A percentile compares a stretch with the other conserved stretches of the same genome.
phyloP scores from a whole-genome alignment of 129 eudicot genomes.

The Logfia minima region DNA sequence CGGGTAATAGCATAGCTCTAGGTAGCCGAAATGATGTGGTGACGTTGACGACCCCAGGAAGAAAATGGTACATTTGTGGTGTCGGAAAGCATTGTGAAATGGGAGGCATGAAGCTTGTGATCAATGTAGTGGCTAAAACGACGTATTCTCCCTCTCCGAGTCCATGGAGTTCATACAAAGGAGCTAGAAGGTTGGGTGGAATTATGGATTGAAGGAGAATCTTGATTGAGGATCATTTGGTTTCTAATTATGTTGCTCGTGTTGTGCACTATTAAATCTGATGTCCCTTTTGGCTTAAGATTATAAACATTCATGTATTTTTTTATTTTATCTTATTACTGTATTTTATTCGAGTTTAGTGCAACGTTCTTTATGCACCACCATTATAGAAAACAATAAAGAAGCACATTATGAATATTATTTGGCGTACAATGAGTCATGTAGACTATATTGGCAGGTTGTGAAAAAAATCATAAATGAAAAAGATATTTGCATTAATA shows the following conservation, averaged over 20 bases:
- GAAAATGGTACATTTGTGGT: conserved; percentile 47
- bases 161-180: conserved; percentile 20
- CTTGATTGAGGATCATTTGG: not conserved
- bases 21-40: conserved; percentile 36
- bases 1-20: not conserved
- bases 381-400: not conserved
- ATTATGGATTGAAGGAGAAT: conserved; percentile 5
- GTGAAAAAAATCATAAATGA: too few relatives aligned
- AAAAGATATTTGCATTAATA: too few relatives aligned
- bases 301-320: not conserved
- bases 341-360: not conserved
- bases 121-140: conserved; percentile 16
- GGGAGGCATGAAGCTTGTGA: conserved; percentile 31
- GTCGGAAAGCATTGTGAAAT: conserved; percentile 14
- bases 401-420: too few relatives aligned
- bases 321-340: not conserved
- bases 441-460: not conserved
- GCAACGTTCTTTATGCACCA: not conserved
- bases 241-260: not conserved
- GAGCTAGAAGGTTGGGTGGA: conserved; percentile 26
- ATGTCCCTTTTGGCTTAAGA: not conserved
- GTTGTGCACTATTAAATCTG: not conserved
- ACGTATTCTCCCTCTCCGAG: conserved; percentile 8
- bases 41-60: conserved; percentile 37
- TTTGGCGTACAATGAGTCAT: too few relatives aligned